These are phyloP conservation scores for Pseudogymnoascus sp. DNA, from an alignment of 2,329 filamentous ascomycete species.

Conservation along the genomic window DNA sequence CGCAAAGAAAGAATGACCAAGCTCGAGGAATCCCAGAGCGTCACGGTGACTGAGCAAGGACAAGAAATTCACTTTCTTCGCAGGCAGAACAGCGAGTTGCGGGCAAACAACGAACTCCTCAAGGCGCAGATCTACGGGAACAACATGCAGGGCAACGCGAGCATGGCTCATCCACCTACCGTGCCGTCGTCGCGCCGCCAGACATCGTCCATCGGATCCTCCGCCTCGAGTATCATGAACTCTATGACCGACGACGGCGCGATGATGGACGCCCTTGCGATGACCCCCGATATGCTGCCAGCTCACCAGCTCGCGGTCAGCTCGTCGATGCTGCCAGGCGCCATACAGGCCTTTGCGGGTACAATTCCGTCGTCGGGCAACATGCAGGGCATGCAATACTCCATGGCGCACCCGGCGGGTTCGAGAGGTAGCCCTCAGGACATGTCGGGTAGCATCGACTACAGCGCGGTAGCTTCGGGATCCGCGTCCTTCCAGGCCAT, in stretches of 20 bases:
- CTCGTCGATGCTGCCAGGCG: constrained; percentile 24
- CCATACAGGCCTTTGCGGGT: constrained; percentile 26
- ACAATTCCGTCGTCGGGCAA: constrained; percentile 18
- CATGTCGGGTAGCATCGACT: not conserved
- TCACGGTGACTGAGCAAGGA: constrained; percentile 30
- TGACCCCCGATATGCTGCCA: constrained; percentile 22
- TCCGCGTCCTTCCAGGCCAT: not conserved
- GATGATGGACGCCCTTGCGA: not conserved
- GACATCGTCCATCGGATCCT: constrained; percentile 14
- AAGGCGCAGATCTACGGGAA: constrained; percentile 28
- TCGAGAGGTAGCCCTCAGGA: not conserved
- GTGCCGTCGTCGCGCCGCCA: constrained; percentile 19
- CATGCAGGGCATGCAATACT: constrained; percentile 14
- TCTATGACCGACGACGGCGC: not conserved
- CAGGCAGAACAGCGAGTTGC: constrained; percentile 32
- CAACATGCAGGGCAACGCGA: not conserved
- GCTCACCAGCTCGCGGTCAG: constrained; percentile 26
- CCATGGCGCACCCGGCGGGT: constrained; percentile 28
- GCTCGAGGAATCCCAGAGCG: constrained; percentile 34
- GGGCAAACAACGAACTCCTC: constrained; percentile 32
- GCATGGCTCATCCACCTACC: constrained; percentile 20
- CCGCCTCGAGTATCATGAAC: not conserved
- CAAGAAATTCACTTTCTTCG: constrained; percentile 34
- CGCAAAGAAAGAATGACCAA: constrained; percentile 37
- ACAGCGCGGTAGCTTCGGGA: not conserved